A percentile compares a stretch with the other conserved stretches of the same genome.
Conservation (phyloP, 805 yeast species). For the Kodamaea nitidulidarum region DNA sequence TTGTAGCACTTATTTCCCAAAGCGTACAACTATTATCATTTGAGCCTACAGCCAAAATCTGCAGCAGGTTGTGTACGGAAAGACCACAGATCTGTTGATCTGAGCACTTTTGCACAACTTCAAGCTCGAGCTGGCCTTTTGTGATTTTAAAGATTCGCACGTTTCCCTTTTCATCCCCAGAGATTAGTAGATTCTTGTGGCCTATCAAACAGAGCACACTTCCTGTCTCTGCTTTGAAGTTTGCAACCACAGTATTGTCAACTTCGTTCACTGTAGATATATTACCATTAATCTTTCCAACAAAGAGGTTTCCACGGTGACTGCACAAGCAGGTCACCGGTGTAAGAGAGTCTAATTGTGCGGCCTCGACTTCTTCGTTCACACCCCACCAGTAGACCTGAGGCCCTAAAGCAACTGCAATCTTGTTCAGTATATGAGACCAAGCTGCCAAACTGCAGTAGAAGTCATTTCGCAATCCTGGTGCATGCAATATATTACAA, state of each 20-base stretch:
- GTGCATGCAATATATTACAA: constrained; percentile 43
- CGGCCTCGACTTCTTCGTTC: constrained; percentile 37
- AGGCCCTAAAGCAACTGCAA: constrained; percentile 65
- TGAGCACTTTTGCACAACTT: constrained; percentile 23
- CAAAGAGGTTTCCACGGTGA: constrained; percentile 46
- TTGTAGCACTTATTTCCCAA: constrained; percentile 53
- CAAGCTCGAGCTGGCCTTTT: constrained; percentile 9
- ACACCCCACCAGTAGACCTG: constrained; percentile 64
- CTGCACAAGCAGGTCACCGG: constrained; percentile 56
- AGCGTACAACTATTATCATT: constrained; percentile 78
- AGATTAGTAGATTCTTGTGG: constrained; percentile 35
- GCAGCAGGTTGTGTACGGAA: constrained; percentile 49
- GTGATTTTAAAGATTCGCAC: constrained; percentile 41
- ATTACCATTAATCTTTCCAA: constrained; percentile 60
- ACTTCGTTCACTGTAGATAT: constrained; percentile 43
- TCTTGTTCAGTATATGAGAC: constrained; percentile 47
- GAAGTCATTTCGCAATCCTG: constrained; percentile 69
- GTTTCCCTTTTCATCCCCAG: constrained; percentile 66
- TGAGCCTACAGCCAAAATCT: constrained; percentile 73
- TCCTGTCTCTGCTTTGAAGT: constrained; percentile 21
- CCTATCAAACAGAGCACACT: constrained; percentile 49
- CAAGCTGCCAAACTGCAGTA: constrained; percentile 74
- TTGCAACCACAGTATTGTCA: constrained; percentile 12
- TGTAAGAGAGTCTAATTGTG: constrained; percentile 37
- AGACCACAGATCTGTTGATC: constrained; percentile 44